Conservation (phyloP, 345 rosid genomes). For the Rhodamnia rubescens region DNA sequence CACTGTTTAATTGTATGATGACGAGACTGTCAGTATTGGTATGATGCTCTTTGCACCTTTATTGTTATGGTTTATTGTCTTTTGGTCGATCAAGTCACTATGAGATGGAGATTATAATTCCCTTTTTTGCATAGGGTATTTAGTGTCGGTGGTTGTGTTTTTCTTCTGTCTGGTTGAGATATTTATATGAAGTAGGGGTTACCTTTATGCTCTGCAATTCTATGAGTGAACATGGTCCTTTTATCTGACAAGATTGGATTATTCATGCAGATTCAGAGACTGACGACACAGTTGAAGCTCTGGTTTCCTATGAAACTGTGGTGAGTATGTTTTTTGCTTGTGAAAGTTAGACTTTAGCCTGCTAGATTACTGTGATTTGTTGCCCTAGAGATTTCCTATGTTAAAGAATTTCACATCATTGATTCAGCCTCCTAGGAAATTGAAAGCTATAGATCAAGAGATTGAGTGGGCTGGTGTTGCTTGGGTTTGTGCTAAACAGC, state of each 20-base stretch:
- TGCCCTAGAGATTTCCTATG: background rate
- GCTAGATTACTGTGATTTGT: background rate
- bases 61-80: background rate
- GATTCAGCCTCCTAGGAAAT: conserved; percentile 21
- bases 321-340: background rate
- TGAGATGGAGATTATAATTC: background rate
- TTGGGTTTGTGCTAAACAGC: conserved; percentile 35
- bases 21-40: background rate
- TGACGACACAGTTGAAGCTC: background rate
- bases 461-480: conserved; percentile 37
- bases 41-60: background rate
- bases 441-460: conserved; percentile 13
- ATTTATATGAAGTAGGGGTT: background rate
- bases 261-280: background rate
- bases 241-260: background rate
- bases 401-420: background rate
- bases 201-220: background rate
- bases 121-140: background rate
- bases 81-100: background rate
- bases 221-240: background rate
- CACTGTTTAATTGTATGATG: background rate
- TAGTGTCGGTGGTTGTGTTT: background rate
- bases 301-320: background rate
- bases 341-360: background rate
- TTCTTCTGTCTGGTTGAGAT: background rate